A percentile compares a stretch with the other conserved stretches of the same genome.
phyloP scores from a whole-genome alignment of 371 early-diverging fungal genomes.

The Mortierella sp. region DNA sequence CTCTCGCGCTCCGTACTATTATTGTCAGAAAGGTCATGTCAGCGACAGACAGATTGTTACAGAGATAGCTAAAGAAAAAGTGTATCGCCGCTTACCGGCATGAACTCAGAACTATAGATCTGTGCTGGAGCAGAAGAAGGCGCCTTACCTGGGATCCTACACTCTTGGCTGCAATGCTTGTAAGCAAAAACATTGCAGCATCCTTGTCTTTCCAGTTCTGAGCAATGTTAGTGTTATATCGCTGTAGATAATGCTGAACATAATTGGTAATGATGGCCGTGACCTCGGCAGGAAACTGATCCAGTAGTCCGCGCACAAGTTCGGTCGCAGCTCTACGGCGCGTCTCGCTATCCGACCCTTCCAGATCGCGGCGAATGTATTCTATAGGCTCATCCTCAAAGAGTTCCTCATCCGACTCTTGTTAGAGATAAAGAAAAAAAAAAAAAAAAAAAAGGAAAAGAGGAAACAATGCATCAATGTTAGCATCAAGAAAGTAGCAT shows the following conservation, averaged over 20 bases:
- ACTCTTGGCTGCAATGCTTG: constrained; percentile 83
- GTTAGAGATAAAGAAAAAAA: not conserved
- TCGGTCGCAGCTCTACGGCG: constrained; percentile 94
- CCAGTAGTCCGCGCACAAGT: constrained; percentile 91
- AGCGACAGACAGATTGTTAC: too few relatives aligned
- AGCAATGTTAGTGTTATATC: constrained; percentile 73
- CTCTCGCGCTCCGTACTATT: constrained; percentile 80
- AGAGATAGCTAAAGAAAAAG: not conserved
- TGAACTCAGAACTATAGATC: not conserved
- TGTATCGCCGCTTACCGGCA: not conserved
- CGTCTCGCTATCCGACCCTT: constrained; percentile 92
- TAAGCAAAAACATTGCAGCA: constrained; percentile 91
- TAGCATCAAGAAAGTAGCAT: not conserved
- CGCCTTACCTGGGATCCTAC: constrained; percentile 61
- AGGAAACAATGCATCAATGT: constrained; percentile 1
- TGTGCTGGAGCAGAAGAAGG: not conserved
- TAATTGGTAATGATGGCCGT: constrained; percentile 85
- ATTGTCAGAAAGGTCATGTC: not conserved
- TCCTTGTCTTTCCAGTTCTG: constrained; percentile 97
- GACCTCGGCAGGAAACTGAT: constrained; percentile 84
- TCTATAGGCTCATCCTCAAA: constrained; percentile 97
- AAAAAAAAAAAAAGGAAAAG: constrained; percentile 10
- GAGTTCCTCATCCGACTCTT: constrained; percentile 90
- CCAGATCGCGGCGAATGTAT: constrained; percentile 93
- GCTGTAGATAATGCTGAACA: constrained; percentile 77